Base-by-base conservation (phyloP, 2,329 filamentous ascomycete genomes). In the Byssothecium circinans region DNA sequence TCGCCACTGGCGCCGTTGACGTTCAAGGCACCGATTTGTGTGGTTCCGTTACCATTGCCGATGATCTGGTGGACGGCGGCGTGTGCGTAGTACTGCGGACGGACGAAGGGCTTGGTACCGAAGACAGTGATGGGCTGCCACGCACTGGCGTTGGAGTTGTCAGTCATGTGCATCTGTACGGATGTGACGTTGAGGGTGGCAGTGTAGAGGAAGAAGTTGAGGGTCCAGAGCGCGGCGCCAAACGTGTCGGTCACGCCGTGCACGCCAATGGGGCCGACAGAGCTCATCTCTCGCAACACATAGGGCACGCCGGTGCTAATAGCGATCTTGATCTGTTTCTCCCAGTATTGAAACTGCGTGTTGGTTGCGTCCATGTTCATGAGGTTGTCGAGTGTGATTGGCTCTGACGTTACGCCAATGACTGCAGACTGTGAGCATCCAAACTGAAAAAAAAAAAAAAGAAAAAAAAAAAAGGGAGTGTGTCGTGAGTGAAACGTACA, bases 161-260 rank as follows among this genome's bases (percentile, higher is more conserved):
- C 76, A 8, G 77, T 80, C 77, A 80, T 79, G 68, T 80, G 78
- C 69, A 80, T 74, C 51, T 78, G 71, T 2, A 80, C 75, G 8
- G 74, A 74, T 0, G 70, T 64, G 42, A 80, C 72, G 50, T 75
- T 76, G 33, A 78, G 68, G 5, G 72, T 72, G 7, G 78, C 75
- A 3, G 73, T 66, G 60, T 79, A 80, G 12, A 77, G 67, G 52
- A 78, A 73, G 64, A 79, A 80, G 64, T 80, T 80, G 41, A 80
- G 68, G 8, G 74, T 75, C 76, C 77, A 80, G 14, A 80, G 67
- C 14, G 76, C 69, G n/a, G 76, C 73, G 30, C 74, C 77, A 48
- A 79, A 78, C 0, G 73, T 73, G 57, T 80, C 72, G 49, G 73
- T 77, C 47, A 79, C 71, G 41, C 71, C 72, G 22, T 64, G 57